phyloP scores from a whole-genome alignment of 441 rosid species.

The Brassica hybrid region DNA sequence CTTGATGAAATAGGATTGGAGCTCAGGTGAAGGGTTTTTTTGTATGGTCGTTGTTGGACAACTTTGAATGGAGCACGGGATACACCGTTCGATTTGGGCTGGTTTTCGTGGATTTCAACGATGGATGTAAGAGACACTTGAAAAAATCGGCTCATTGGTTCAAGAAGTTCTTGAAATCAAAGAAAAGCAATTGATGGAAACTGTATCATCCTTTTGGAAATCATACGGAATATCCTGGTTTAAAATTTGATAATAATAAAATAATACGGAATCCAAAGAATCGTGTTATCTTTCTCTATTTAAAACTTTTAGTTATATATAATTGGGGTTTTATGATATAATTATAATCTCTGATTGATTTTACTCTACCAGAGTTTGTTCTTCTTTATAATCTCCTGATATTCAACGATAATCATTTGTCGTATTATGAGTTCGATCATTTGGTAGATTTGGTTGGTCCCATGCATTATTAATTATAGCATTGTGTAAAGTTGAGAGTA shows the following conservation, averaged over 20 bases:
- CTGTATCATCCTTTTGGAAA: not conserved
- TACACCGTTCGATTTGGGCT: slow-evolving; percentile 42
- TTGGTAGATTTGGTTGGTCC: not conserved
- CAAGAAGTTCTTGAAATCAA: slow-evolving; percentile 15
- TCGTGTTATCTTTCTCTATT: not conserved
- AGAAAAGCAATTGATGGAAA: slow-evolving; percentile 20
- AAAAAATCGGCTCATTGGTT: slow-evolving; percentile 45
- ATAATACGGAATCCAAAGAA: slow-evolving; percentile 6
- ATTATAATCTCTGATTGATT: not conserved
- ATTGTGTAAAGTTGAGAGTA: not conserved
- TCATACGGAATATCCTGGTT: not conserved
- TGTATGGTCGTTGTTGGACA: slow-evolving; percentile 44
- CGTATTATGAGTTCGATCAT: not conserved
- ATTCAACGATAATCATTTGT: not conserved
- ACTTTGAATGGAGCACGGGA: slow-evolving; percentile 44
- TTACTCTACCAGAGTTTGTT: not conserved
- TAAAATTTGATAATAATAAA: no score
- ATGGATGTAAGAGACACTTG: slow-evolving; percentile 38
- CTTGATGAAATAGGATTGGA: slow-evolving; percentile 36
- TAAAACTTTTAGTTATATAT: not conserved
- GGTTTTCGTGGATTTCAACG: slow-evolving; percentile 39
- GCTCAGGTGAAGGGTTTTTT: slow-evolving; percentile 46
- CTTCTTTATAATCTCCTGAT: not conserved
- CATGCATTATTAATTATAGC: not conserved
- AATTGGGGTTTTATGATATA: not conserved